phyloP scores from a whole-genome alignment of 176 grass and related monocot genomes.

The Phragmites australis region DNA sequence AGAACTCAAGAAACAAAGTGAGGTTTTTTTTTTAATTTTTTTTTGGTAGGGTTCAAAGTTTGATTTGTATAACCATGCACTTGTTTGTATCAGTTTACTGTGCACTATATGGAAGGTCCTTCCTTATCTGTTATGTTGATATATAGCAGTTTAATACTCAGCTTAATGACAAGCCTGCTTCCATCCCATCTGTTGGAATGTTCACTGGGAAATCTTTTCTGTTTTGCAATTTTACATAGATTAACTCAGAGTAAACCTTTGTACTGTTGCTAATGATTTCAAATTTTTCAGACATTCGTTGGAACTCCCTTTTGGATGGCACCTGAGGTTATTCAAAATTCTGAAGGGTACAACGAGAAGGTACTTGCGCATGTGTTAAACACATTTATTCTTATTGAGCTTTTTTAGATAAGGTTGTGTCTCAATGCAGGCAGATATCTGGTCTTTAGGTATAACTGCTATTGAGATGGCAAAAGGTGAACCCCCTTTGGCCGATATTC shows the following conservation, averaged over 20 bases:
- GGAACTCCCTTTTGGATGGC: slow-evolving; percentile 99
- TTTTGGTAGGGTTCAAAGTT: background rate
- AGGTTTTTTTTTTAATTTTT: background rate
- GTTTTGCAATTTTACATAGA: slow-evolving; percentile 27
- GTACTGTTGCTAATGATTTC: slow-evolving; percentile 28
- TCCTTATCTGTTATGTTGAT: slow-evolving; percentile 20
- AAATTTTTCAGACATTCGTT: slow-evolving; percentile 84
- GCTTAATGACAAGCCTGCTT: background rate
- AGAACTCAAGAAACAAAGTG: background rate
- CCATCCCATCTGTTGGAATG: slow-evolving; percentile 14
- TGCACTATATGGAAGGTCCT: slow-evolving; percentile 1
- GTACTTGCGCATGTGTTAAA: slow-evolving; percentile 45
- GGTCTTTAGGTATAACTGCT: slow-evolving; percentile 99
- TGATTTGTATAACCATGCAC: background rate
- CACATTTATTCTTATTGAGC: slow-evolving; percentile 15
- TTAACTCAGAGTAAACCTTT: slow-evolving; percentile 8
- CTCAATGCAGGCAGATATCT: slow-evolving; percentile 93
- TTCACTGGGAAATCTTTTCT: background rate
- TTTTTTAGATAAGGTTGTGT: slow-evolving; percentile 42
- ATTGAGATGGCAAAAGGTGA: slow-evolving; percentile 99
- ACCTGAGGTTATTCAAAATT: slow-evolving; percentile 99
- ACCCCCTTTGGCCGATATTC: slow-evolving; percentile 97
- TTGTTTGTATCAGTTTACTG: background rate
- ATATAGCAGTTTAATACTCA: slow-evolving; percentile 18
- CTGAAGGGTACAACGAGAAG: slow-evolving; percentile 99